Conservation (phyloP, 768 basidiomycete species). For the Xerocomus potaroensis region DNA sequence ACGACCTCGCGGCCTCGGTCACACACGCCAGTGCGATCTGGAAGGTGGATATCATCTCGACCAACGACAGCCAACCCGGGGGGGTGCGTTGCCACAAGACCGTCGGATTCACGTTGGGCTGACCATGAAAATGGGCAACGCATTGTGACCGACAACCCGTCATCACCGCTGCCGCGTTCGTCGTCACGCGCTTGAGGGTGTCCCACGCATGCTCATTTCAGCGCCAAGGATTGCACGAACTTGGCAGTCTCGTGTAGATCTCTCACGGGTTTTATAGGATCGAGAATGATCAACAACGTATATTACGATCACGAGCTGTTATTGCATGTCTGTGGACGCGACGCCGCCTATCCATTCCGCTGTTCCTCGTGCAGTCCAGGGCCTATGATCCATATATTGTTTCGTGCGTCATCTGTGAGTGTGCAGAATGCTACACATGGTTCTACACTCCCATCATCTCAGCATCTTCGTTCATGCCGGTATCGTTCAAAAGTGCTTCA, state of each 20-base stretch:
- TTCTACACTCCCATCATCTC: conserved; percentile 46
- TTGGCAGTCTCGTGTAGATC: background rate
- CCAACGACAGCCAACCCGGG: conserved; percentile 18
- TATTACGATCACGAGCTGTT: conserved; percentile 35
- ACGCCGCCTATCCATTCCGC: conserved; percentile 33
- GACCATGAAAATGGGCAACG: too few relatives aligned
- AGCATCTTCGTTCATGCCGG: conserved; percentile 43
- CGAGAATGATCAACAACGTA: conserved; percentile 24
- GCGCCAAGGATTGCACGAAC: conserved; percentile 34
- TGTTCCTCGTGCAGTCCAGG: conserved; percentile 9
- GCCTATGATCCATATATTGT: background rate
- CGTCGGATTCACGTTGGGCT: too few relatives aligned
- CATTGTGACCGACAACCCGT: too few relatives aligned
- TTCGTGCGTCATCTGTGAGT: background rate
- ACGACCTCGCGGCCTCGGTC: conserved; percentile 20
- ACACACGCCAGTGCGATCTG: conserved; percentile 30
- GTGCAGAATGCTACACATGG: background rate
- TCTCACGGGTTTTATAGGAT: conserved; percentile 17
- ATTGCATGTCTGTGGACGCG: conserved; percentile 30
- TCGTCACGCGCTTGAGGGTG: conserved; percentile 36
- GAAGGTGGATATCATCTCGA: conserved; percentile 31
- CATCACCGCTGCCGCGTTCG: conserved; percentile 38
- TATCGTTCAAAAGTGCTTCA: conserved; percentile 48
- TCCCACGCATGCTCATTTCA: conserved; percentile 33
- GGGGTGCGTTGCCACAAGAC: conserved; percentile 13